Conservation (phyloP, 179 eudicot species). For the Spinacia oleracea region DNA sequence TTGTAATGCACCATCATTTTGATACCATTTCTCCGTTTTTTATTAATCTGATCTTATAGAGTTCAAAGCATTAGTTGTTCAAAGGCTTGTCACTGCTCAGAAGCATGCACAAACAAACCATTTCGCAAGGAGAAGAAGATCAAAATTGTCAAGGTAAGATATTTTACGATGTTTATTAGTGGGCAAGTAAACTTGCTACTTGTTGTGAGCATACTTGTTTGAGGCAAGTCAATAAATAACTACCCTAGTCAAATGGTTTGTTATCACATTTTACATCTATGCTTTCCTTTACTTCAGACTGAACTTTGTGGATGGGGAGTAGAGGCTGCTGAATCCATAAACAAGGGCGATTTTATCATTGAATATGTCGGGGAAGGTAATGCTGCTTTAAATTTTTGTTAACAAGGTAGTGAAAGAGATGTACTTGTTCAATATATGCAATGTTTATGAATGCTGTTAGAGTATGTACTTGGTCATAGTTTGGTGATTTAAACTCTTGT, state of each 20-base stretch:
- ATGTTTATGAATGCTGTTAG: background rate
- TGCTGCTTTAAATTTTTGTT: background rate
- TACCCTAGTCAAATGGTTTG: constrained; percentile 1
- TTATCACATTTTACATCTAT: constrained; percentile 13
- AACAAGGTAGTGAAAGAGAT: background rate
- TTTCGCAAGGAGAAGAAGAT: constrained; percentile 83
- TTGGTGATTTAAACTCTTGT: background rate
- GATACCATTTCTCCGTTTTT: background rate
- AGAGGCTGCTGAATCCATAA: constrained; percentile 75
- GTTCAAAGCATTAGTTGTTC: constrained; percentile 96
- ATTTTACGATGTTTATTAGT: background rate
- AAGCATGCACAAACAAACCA: constrained; percentile 77
- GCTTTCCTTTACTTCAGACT: constrained; percentile 47
- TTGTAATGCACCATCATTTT: background rate
- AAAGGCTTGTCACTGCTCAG: constrained; percentile 79
- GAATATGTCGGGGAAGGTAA: constrained; percentile 97
- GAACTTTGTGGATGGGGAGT: constrained; percentile 96
- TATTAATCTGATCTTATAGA: constrained; percentile 42
- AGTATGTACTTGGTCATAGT: background rate
- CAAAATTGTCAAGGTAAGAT: constrained; percentile 64
- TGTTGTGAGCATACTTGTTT: background rate
- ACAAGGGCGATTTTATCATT: constrained; percentile 77
- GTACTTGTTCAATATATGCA: background rate
- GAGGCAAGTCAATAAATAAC: background rate
- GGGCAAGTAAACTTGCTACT: constrained; percentile 2